Percentiles rank a stretch among this genome's conserved stretches.
Evolutionary conservation across 768 basidiomycete genomes (phyloP).

Genomic region (Leucocoprinus leucothites): DNA sequence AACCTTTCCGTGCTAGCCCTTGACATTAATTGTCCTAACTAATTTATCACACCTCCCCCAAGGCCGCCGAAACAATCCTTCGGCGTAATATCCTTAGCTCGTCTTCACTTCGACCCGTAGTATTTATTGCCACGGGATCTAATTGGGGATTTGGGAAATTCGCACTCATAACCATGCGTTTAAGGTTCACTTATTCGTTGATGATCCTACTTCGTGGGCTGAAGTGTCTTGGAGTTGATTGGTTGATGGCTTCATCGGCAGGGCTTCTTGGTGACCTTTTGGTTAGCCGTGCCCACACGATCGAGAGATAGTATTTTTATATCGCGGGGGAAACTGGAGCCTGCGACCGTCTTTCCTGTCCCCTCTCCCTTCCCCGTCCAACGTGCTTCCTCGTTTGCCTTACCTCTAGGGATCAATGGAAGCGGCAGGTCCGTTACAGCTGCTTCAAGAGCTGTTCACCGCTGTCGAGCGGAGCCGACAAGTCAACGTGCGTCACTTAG

Average conservation of each 20-base stretch:
- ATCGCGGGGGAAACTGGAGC: neutral
- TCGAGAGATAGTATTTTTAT: neutral
- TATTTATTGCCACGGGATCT: no score
- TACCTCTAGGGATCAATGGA: neutral
- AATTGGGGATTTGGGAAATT: no score
- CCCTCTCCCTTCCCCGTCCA: neutral
- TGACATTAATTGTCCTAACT: no score
- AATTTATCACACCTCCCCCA: no score
- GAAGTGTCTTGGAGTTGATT: neutral
- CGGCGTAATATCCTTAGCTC: no score
- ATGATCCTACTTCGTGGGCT: neutral
- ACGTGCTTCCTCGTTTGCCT: neutral
- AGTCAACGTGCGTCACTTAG: slow-evolving; percentile 2
- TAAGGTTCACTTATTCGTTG: neutral
- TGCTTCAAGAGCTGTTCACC: neutral
- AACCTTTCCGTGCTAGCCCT: no score
- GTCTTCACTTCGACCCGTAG: no score
- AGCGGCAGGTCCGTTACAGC: neutral
- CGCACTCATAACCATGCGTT: no score
- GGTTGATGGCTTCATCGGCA: neutral
- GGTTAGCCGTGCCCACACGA: neutral
- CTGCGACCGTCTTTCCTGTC: neutral
- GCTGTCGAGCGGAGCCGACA: slow-evolving; percentile 6
- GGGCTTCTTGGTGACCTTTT: neutral
- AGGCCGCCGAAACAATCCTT: no score